Percentiles rank a stretch among this genome's conserved stretches.
These are phyloP conservation scores for Lentinula guzmanii DNA, from an alignment of 768 basidiomycete species.

Conservation along the genomic window DNA sequence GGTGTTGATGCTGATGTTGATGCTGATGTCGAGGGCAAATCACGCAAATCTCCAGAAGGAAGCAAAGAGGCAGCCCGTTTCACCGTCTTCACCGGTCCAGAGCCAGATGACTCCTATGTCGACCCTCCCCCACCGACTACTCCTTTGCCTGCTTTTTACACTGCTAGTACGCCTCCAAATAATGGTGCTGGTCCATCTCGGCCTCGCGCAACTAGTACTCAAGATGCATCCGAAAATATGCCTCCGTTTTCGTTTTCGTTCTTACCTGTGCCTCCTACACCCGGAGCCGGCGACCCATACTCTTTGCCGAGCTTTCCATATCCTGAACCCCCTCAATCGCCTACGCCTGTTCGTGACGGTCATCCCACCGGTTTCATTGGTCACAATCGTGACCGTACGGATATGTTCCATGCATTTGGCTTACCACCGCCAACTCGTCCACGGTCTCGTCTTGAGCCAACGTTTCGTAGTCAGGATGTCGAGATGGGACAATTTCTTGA, in stretches of 20 bases:
- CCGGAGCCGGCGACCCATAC: conserved; percentile 31
- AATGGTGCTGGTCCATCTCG: conserved; percentile 15
- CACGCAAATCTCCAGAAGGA: conserved; percentile 11
- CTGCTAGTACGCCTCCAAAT: conserved; percentile 32
- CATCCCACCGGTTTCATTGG: conserved; percentile 3
- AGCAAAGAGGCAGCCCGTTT: conserved; percentile 28
- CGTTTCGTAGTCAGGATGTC: conserved; percentile 19
- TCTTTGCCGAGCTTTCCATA: conserved; percentile 37
- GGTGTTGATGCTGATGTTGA: conserved; percentile 17
- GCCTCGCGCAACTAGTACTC: conserved; percentile 34
- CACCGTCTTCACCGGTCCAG: conserved; percentile 42
- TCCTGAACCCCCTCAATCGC: conserved; percentile 54
- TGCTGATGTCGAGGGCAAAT: conserved; percentile 6
- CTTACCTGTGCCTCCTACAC: conserved; percentile 45
- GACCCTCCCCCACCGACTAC: conserved; percentile 48
- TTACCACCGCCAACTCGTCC: conserved; percentile 35
- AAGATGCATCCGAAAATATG: conserved; percentile 47
- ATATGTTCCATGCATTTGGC: conserved; percentile 42
- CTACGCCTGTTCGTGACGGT: conserved; percentile 37
- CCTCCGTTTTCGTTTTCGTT: conserved; percentile 49
- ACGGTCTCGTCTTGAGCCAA: conserved; percentile 31
- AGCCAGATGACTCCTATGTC: conserved; percentile 21
- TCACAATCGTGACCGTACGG: conserved; percentile 26
- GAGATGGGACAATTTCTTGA: conserved; percentile 30
- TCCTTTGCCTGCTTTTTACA: conserved; percentile 47